Percentiles rank a stretch among this genome's conserved stretches.
Evolutionary conservation across 1,284 basidiomycete genomes (phyloP).

Genomic region (Ceratobasidium sp.): DNA sequence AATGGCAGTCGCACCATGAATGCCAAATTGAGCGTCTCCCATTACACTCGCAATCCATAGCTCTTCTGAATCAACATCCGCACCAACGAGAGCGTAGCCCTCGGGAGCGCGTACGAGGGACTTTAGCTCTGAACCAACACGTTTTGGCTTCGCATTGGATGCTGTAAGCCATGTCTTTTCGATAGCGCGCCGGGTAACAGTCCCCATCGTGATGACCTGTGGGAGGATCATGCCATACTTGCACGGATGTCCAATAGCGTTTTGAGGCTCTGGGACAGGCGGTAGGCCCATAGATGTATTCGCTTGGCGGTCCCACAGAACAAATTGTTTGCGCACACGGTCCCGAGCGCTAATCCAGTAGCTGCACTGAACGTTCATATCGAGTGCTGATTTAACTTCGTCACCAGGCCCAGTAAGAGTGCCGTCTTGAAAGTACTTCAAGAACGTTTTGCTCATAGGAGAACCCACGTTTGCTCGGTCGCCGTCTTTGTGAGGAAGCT

Average conservation of each 20-base stretch:
- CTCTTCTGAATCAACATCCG: conserved; percentile 98
- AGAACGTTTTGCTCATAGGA: conserved; percentile 89
- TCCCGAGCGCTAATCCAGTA: conserved; percentile 98
- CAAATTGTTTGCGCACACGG: conserved; percentile 92
- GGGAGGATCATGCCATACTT: conserved; percentile 93
- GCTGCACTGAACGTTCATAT: conserved; percentile 94
- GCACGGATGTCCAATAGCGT: conserved; percentile 42
- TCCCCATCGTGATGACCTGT: conserved; percentile 98
- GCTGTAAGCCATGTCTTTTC: conserved; percentile 99
- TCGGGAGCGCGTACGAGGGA: conserved; percentile 95
- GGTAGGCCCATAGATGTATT: conserved; percentile 56
- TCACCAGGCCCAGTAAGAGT: conserved; percentile 79
- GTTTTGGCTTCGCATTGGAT: conserved; percentile 96
- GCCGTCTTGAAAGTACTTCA: conserved; percentile 87
- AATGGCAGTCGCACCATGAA: conserved; percentile 96
- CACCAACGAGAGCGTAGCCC: conserved; percentile 95
- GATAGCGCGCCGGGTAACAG: conserved; percentile 95
- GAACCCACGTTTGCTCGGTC: conserved; percentile 90
- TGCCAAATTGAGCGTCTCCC: conserved; percentile 98
- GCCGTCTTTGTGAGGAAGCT: conserved; percentile 95
- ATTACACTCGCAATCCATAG: conserved; percentile 99
- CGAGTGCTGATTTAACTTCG: conserved; percentile 83
- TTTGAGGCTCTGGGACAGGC: background rate
- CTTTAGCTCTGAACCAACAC: conserved; percentile 97
- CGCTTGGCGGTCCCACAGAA: conserved; percentile 75